Evolutionary conservation across 371 early-diverging fungal genomes (phyloP).

Genomic region (Entomophthora muscae): DNA sequence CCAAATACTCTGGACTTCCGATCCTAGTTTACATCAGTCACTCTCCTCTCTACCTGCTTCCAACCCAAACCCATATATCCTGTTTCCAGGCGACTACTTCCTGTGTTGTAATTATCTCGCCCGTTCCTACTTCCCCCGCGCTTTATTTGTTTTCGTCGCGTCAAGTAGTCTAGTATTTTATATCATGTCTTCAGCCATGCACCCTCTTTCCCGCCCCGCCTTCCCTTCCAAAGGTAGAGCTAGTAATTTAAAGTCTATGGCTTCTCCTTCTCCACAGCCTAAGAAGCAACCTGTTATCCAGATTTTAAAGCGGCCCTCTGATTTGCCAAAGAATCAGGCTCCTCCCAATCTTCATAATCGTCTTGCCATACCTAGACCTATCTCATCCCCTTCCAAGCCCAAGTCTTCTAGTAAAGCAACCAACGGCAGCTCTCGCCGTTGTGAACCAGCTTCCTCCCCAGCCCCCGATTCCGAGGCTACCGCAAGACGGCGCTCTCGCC

Average conservation of each 20-base stretch:
- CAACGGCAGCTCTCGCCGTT: not conserved
- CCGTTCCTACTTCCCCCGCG: not conserved
- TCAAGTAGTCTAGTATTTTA: not conserved
- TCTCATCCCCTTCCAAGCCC: not conserved
- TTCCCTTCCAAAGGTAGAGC: not conserved
- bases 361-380: not conserved
- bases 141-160: not conserved
- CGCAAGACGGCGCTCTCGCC: not conserved
- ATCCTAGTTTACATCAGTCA: too few species aligned
- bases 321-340: not conserved
- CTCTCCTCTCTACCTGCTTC: too few species aligned
- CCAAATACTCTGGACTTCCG: too few species aligned
- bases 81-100: not conserved
- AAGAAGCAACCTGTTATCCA: not conserved
- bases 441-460: not conserved
- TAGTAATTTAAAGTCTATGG: not conserved
- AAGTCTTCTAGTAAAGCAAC: not conserved
- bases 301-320: not conserved
- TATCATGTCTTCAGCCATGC: not conserved
- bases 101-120: not conserved
- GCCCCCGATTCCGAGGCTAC: not conserved
- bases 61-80: too few species aligned
- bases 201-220: not conserved
- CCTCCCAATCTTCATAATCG: not conserved
- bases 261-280: not conserved